phyloP scores from a whole-genome alignment of 345 rosid genomes.

The Dipteronia sinensis region DNA sequence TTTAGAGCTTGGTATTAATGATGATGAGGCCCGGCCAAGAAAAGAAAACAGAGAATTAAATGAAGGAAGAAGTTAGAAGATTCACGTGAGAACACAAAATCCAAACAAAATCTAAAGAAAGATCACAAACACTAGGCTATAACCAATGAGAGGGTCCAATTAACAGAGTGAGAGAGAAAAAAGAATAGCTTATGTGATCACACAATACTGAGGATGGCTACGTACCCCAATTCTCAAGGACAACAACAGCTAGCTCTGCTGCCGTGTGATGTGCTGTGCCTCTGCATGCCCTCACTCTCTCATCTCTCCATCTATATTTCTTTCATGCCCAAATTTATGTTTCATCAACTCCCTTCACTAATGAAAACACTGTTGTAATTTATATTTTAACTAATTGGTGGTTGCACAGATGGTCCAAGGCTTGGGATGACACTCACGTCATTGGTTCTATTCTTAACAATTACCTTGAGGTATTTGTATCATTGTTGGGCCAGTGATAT shows the following conservation, averaged over 20 bases:
- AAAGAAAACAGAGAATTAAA: constrained; percentile 17
- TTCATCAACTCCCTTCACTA: not conserved
- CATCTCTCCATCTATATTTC: no score
- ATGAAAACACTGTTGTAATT: not conserved
- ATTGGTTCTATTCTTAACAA: no score
- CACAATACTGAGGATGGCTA: not conserved
- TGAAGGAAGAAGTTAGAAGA: constrained; percentile 24
- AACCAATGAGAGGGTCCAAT: constrained; percentile 25
- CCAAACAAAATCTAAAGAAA: constrained; percentile 40
- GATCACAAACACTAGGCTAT: constrained; percentile 27
- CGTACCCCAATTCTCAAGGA: constrained; percentile 9
- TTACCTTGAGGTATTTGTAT: no score
- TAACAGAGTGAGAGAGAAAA: not conserved
- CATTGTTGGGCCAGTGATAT: no score
- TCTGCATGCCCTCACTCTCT: no score
- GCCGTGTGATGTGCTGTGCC: constrained; percentile 2
- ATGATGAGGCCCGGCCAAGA: constrained; percentile 12
- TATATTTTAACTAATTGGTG: no score
- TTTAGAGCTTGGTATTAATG: not conserved
- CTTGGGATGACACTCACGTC: no score
- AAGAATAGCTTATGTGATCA: constrained; percentile 24
- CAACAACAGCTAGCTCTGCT: constrained; percentile 13
- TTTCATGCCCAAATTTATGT: no score
- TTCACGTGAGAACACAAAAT: constrained; percentile 44
- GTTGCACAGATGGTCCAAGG: no score